Base-by-base conservation (phyloP, 2,329 filamentous ascomycete genomes). In the Pseudocercospora fuligena region DNA sequence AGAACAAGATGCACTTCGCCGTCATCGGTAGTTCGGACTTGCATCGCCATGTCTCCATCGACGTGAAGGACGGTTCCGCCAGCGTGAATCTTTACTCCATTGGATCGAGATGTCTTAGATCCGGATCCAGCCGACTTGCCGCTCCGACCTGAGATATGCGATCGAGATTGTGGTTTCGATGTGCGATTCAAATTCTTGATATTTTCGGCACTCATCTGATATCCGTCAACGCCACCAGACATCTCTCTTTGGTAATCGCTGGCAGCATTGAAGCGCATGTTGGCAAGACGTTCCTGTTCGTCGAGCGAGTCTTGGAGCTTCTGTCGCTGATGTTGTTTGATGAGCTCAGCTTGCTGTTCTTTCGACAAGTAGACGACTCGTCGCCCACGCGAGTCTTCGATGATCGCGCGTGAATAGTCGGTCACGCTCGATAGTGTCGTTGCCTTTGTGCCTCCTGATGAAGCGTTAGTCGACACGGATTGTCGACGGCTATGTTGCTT, bases 391-490 rank as follows among this genome's bases (percentile, higher is more conserved):
- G 60, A 58, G 33, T 73, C 73, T 58, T 76, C 74, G 49, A 76
- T 66, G 56, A 76, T 70, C 46, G 71, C 68, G n/a, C 64, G 66
- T 25, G 66, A 67, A 31, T 74, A 73, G 43, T 70, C 71, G 21
- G 69, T 67, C 5, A 64, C 70, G 33, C 64, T 70, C 11, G 71
- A 73, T 19, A 66, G 60, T 40, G 61, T 67, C 8, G 74, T 75
- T 2, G 76, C 71, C 59, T 78, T 78, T 19, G 77, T 77, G 2
- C 74, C 65, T 27, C 70, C 70, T 9, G 73, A 72, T 3, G 73
- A 73, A 8, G 71, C 68, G 46, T 67, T 66, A 3, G 75, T 78
- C 2, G 75, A 72, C 23, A 79, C 68, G 4, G 78, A 74, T 8
- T 79, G 72, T 5, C 71, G 72, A 23, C 74, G 79, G 43, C 77